These are phyloP conservation scores for Ophiostoma australiae DNA, from an alignment of 2,329 filamentous ascomycete genomes.

Conservation along the genomic window DNA sequence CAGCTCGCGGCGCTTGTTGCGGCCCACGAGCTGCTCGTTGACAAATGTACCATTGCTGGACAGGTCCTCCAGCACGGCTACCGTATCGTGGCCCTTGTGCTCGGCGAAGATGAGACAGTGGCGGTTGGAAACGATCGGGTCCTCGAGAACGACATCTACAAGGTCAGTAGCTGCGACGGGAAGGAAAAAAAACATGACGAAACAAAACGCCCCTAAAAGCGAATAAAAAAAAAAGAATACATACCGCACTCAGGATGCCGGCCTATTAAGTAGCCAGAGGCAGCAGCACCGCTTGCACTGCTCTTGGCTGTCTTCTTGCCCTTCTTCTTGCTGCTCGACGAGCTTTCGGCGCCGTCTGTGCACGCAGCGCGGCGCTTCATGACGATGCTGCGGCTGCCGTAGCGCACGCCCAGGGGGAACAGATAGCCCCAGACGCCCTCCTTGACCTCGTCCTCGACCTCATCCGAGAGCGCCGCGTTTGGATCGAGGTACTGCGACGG, in stretches of 20 bases:
- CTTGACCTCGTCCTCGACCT: conserved; percentile 75
- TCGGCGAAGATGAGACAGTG: conserved; percentile 52
- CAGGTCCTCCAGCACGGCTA: conserved; percentile 82
- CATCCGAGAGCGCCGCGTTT: conserved; percentile 66
- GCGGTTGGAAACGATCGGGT: conserved; percentile 80
- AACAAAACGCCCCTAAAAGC: too few relatives aligned
- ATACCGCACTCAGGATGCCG: conserved; percentile 89
- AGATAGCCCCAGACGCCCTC: conserved; percentile 97
- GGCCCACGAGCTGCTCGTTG: conserved; percentile 83
- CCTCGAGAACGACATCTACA: conserved; percentile 65
- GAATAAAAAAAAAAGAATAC: conserved; percentile 34
- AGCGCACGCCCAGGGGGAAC: conserved; percentile 69
- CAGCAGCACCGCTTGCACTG: conserved; percentile 55
- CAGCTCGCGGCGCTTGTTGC: conserved; percentile 85
- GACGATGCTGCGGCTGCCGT: conserved; percentile 62
- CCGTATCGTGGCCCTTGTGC: conserved; percentile 41
- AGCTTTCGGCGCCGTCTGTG: conserved; percentile 43
- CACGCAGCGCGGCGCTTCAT: conserved; percentile 70
- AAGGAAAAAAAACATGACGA: not conserved
- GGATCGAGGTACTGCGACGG: conserved; percentile 74
- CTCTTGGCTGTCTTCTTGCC: conserved; percentile 48
- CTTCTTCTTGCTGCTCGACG: conserved; percentile 34
- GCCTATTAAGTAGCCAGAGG: conserved; percentile 78
- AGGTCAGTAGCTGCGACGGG: not conserved
- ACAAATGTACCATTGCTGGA: conserved; percentile 97